phyloP scores from a whole-genome alignment of 352 stramenopile species.

The Phytophthora ohioensis region DNA sequence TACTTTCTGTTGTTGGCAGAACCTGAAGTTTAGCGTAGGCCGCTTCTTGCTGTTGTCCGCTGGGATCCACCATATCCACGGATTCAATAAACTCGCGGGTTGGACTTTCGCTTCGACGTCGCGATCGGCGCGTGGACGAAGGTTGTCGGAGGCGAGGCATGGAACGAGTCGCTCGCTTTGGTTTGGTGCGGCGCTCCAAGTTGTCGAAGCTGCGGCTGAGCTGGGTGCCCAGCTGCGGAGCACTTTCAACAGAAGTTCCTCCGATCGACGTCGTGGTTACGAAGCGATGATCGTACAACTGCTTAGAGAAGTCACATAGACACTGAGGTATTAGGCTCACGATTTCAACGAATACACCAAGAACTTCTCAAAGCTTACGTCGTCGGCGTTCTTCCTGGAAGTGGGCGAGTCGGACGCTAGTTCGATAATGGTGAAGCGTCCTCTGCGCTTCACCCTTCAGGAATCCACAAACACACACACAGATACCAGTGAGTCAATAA shows the following conservation, averaged over 20 bases:
- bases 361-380: constrained; percentile 37
- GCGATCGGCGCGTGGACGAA: constrained; percentile 32
- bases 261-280: constrained; percentile 61
- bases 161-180: constrained; percentile 46
- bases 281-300: constrained; percentile 54
- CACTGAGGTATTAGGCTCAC: constrained; percentile 1
- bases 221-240: constrained; percentile 25
- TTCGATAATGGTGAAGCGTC: constrained; percentile 89
- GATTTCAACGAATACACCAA: neutral
- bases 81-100: constrained; percentile 36
- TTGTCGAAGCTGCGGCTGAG: constrained; percentile 37
- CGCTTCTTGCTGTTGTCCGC: constrained; percentile 28
- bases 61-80: constrained; percentile 28
- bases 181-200: constrained; percentile 33
- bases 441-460: constrained; percentile 73
- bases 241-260: constrained; percentile 42
- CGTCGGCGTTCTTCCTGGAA: constrained; percentile 60
- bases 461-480: constrained; percentile 15
- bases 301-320: constrained; percentile 21
- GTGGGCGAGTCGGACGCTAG: constrained; percentile 69
- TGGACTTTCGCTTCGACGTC: constrained; percentile 62
- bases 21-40: constrained; percentile 17
- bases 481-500: constrained; percentile 24
- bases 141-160: constrained; percentile 48
- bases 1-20: constrained; percentile 21